Evolutionary conservation across 345 rosid genomes (phyloP), one percentile per base, ranked within the genome.

Genomic region (Euclidium syriacum): DNA sequence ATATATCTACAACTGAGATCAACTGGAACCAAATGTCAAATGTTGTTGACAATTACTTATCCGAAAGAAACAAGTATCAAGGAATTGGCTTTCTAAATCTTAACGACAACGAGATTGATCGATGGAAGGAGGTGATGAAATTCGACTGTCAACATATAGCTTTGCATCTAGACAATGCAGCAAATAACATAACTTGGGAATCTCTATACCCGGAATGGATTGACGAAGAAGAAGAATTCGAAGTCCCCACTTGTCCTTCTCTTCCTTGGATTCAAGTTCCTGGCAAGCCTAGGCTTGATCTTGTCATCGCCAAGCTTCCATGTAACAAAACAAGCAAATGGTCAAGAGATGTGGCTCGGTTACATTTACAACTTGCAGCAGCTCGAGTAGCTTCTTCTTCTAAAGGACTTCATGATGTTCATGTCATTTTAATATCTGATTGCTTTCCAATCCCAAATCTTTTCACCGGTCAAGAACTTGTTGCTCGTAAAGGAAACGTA

Each of bases 171-270:
- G 75, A 81, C 22, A 48, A 70, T 58, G 74, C 68, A 5, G 66
- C 73, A 10, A 53, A 52, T 19, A 79, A 80, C 44, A 27, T 86
- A 36, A 83, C 91, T 33, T 91, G 95, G 98, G 95, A 91, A 66
- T 76, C 82, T 25, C 55, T 91, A 8, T 91, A 88, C 59, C 96
- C 95, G 8, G 96, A 91, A 64, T 86, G 98, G 98, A 91, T 88
- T 54, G 98, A 91, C 18, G 96, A 91, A 78, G 98, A 84, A 47
- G 96, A 88, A 75, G 88, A 83, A 9, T 88, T 76, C 33, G 83
- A 86, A 77, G 88, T 91, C 64, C 96, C 96, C 5, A 73, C 76
- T 67, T 88, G 95, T 68, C 96, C 95, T 73, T 72, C 74, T 53
- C 62, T 88, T 24, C 98, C 98, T 17, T 77, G 53, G 66, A 62